Percentiles rank a stretch among this genome's conserved stretches.
Evolutionary conservation across 129 eudicot genomes (phyloP).

Genomic region (Lonicera japonica): DNA sequence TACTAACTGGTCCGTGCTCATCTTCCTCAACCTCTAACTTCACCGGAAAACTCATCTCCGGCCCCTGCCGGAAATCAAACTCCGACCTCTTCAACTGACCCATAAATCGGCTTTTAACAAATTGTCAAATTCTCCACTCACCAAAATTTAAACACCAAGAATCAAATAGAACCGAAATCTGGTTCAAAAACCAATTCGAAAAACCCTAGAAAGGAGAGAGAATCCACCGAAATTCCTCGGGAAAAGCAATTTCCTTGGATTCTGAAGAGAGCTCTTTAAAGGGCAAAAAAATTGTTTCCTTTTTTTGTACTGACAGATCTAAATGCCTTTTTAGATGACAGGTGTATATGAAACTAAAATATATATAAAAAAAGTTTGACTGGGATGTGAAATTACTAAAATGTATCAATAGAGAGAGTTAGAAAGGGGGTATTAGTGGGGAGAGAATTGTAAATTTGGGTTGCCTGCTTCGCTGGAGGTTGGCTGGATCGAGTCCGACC

Average conservation of each 20-base stretch:
- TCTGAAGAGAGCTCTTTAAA: too few species aligned
- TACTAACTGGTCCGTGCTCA: constrained; percentile 22
- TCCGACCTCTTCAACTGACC: constrained; percentile 27
- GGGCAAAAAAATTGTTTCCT: too few species aligned
- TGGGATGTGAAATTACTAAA: neutral
- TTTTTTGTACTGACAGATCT: too few species aligned
- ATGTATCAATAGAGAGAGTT: too few species aligned
- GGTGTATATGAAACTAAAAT: neutral
- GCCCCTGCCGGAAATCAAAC: neutral
- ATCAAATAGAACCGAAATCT: neutral
- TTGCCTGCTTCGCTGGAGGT: too few species aligned
- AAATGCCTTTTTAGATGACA: neutral
- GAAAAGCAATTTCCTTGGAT: too few species aligned
- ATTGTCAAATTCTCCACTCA: neutral
- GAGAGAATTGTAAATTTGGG: too few species aligned
- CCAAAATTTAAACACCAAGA: neutral
- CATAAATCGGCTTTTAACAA: constrained; percentile 1
- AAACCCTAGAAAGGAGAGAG: neutral
- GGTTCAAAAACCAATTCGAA: neutral
- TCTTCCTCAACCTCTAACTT: constrained; percentile 35
- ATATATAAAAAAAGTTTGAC: neutral
- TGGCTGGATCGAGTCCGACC: too few species aligned
- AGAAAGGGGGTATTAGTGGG: too few species aligned
- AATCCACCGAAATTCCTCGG: too few species aligned
- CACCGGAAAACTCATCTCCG: constrained; percentile 7